These are phyloP conservation scores for Arabidopsis hybrid DNA, from an alignment of 441 rosid species.

Conservation along the genomic window DNA sequence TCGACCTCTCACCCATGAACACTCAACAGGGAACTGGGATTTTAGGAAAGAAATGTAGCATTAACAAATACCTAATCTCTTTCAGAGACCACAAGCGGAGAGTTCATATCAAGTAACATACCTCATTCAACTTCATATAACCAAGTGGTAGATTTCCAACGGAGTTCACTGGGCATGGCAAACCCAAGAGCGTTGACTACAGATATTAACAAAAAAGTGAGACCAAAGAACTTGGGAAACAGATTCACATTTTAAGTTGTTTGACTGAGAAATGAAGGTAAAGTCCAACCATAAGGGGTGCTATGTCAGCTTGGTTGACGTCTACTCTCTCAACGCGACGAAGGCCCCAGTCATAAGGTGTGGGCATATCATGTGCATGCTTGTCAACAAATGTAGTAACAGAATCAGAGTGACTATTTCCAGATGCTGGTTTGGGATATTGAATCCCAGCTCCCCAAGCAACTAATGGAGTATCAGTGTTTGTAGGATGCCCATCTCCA, in stretches of 20 bases:
- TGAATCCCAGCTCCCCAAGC: conserved; percentile 97
- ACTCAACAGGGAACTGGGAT: conserved; percentile 17
- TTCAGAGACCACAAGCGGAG: no score
- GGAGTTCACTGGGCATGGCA: conserved; percentile 92
- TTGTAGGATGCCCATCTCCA: conserved; percentile 97
- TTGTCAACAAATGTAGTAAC: conserved; percentile 79
- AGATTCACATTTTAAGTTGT: not conserved
- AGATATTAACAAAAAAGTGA: conserved; percentile 33
- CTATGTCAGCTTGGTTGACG: conserved; percentile 99
- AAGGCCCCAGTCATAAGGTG: conserved; percentile 89
- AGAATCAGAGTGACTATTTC: conserved; percentile 58
- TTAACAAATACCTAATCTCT: not conserved
- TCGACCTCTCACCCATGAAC: conserved; percentile 19
- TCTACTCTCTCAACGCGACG: conserved; percentile 85
- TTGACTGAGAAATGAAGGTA: conserved; percentile 14
- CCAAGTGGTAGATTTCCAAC: conserved; percentile 96
- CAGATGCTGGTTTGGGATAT: conserved; percentile 62
- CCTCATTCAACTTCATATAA: conserved; percentile 78
- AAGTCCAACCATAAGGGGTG: conserved; percentile 85
- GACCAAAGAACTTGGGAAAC: conserved; percentile 40
- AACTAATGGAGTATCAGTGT: conserved; percentile 96
- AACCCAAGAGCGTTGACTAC: conserved; percentile 95
- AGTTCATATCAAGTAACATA: conserved; percentile 36
- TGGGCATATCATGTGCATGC: conserved; percentile 87
- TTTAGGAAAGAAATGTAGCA: conserved; percentile 14